Evolutionary conservation across 805 yeast species (phyloP), one percentile per base, ranked within the genome.

Genomic region (Metschnikowia reukaufii): DNA sequence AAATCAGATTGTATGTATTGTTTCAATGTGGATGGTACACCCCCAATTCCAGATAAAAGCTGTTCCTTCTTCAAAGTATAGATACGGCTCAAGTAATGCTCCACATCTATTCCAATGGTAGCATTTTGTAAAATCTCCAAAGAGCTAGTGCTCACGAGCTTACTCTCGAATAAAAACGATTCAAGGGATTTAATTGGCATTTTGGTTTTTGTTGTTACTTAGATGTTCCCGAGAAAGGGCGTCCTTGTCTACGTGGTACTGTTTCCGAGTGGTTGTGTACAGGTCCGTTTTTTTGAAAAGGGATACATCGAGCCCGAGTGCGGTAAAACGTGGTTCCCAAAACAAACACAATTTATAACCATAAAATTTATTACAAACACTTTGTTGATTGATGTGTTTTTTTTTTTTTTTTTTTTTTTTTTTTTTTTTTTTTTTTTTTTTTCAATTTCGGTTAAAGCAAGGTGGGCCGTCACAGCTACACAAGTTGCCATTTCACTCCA

Each of bases 51-150:
- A 41, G 83, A 85, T 34, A 82, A 64, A 50, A 78, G 79, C 40
- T 84, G 84, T 55, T 88, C 96, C 46, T 81, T 82, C 53, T 82
- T 82, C 54, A 72, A 72, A 4, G 83, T 72, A 49, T 86, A 65
- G 36, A 86, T 72, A 44, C 88, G 68, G 20, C 86, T 72, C 32
- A 88, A 65, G 59, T 88, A 90, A 61, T 88, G 90, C 54, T 81
- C 86, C 12, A 84, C 94, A 62, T 90, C 96, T 37, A 89, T 86
- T 46, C 96, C 96, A 42, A 89, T 68, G 13, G 84, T 78, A 21
- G 91, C 78, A 58, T 83, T 82, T 47, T 73, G 78, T 47, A 89
- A 70, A 3, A 81, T 68, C 31, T 84, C 86, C 56, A 88, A 71
- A 12, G 92, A 83, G 52, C 78, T 68, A 16, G 82, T 72, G 41